These are phyloP conservation scores for Eucalyptus paniculata DNA, from an alignment of 345 rosid genomes.

Conservation along the genomic window DNA sequence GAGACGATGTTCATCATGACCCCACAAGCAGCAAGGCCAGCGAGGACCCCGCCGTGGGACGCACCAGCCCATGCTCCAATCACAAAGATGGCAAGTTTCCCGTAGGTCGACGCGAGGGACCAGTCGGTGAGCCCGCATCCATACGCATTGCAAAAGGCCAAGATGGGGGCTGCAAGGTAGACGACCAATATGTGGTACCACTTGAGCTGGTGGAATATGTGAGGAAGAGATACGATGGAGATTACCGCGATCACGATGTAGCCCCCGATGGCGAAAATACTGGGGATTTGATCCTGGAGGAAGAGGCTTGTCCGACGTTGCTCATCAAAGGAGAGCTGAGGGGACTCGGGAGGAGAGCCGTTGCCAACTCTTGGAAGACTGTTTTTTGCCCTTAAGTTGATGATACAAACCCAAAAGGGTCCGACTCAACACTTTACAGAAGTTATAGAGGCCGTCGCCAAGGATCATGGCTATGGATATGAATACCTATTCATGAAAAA, in stretches of 20 bases:
- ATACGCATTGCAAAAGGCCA: conserved; percentile 78
- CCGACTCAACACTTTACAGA: conserved; percentile 50
- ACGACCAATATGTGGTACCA: conserved; percentile 66
- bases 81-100: conserved; percentile 65
- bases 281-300: conserved; percentile 67
- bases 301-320: conserved; percentile 45
- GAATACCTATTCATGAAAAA: conserved; percentile 1
- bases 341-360: neutral
- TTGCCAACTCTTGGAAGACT: conserved; percentile 9
- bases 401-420: conserved; percentile 45
- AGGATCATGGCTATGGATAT: conserved; percentile 74
- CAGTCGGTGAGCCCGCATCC: conserved; percentile 87
- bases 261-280: conserved; percentile 47
- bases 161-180: conserved; percentile 46
- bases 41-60: conserved; percentile 53
- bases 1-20: conserved; percentile 95
- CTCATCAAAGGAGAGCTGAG: conserved; percentile 37
- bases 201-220: conserved; percentile 46
- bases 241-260: conserved; percentile 36
- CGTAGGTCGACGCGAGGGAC: conserved; percentile 80
- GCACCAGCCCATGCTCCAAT: conserved; percentile 69
- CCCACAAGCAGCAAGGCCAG: conserved; percentile 78
- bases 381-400: conserved; percentile 14
- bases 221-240: conserved; percentile 39
- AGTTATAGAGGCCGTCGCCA: conserved; percentile 76